A percentile compares a stretch with the other conserved stretches of the same genome.
Conservation (phyloP, 306 rosid species). For the Dalbergia cultrata region DNA sequence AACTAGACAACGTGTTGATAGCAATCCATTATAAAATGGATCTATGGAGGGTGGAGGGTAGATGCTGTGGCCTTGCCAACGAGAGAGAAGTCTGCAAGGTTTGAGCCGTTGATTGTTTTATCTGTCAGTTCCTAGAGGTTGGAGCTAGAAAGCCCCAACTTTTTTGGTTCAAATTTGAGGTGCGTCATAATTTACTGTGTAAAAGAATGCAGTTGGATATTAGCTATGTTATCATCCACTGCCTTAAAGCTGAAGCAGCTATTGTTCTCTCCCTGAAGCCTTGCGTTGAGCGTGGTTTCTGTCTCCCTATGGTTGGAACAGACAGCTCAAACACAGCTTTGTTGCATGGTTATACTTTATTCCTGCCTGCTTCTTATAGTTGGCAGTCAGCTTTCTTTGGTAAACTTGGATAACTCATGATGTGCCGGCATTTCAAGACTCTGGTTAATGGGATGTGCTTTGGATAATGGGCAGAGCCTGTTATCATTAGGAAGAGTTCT, state of each 20-base stretch:
- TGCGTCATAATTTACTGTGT: neutral
- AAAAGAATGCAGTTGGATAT: constrained; percentile 5
- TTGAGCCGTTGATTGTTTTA: neutral
- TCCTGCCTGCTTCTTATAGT: neutral
- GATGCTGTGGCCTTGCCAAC: constrained; percentile 5
- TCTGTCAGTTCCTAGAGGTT: too few relatives aligned
- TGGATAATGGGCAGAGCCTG: neutral
- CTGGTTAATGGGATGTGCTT: neutral
- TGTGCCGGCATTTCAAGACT: constrained; percentile 14
- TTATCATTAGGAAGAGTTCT: neutral
- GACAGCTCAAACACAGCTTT: neutral
- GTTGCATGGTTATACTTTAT: neutral
- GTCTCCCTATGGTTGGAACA: neutral
- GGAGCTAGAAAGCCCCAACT: neutral
- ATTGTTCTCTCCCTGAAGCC: constrained; percentile 7
- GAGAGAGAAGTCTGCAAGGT: neutral
- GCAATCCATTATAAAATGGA: neutral
- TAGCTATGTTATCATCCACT: neutral
- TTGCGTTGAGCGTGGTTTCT: neutral
- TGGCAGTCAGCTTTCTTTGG: constrained; percentile 9
- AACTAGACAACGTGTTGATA: neutral
- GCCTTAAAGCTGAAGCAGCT: neutral
- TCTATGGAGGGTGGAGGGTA: constrained; percentile 2
- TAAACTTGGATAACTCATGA: neutral
- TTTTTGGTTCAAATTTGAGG: neutral